These are phyloP conservation scores for Pichia sp. DNA, from an alignment of 1,139 yeast species.

Conservation along the genomic window DNA sequence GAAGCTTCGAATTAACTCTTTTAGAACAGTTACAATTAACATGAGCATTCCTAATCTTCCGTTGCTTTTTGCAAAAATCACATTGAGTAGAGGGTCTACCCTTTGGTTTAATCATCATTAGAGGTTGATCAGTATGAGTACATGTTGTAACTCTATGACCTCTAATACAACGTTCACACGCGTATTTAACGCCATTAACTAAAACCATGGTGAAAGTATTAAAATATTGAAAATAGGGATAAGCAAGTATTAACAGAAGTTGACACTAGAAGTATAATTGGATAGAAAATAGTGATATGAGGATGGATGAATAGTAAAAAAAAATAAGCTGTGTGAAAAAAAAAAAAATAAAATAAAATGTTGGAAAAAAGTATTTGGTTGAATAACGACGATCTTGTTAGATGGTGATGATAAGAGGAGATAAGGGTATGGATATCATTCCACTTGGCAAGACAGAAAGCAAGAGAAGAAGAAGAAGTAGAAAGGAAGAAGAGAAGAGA, in stretches of 20 bases:
- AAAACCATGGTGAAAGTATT: slow-evolving; percentile 55
- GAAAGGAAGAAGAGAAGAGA: no score
- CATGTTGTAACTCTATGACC: slow-evolving; percentile 96
- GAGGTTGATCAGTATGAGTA: slow-evolving; percentile 83
- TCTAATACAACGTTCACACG: slow-evolving; percentile 92
- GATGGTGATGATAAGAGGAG: no score
- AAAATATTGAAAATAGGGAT: background rate
- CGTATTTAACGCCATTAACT: slow-evolving; percentile 87
- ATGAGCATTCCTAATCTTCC: slow-evolving; percentile 66
- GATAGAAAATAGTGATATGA: no score
- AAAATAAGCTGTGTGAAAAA: no score
- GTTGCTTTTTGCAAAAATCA: slow-evolving; percentile 73
- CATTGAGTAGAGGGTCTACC: slow-evolving; percentile 96
- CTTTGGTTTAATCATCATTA: slow-evolving; percentile 89
- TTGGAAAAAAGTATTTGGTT: no score
- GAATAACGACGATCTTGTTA: no score
- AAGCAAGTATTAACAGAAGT: background rate
- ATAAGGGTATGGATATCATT: no score
- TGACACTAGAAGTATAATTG: background rate
- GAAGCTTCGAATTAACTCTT: slow-evolving; percentile 31
- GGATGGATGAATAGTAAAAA: no score
- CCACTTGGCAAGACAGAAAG: no score
- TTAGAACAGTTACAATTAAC: slow-evolving; percentile 71
- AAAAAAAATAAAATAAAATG: no score
- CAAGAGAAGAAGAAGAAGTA: no score